These are phyloP conservation scores for Gossypium gossypioides DNA, from an alignment of 441 rosid species.

Conservation along the genomic window DNA sequence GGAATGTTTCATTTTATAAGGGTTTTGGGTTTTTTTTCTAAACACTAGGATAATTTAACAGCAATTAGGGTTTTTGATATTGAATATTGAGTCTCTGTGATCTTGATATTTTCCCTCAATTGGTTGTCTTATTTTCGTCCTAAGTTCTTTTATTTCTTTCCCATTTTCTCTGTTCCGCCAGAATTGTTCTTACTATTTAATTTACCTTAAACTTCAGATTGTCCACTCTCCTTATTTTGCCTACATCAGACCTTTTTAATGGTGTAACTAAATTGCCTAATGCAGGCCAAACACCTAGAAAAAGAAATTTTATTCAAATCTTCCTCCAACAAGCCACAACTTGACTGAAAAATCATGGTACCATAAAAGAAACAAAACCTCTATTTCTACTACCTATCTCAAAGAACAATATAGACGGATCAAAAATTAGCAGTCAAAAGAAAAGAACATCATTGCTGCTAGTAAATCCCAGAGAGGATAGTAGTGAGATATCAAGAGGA, in stretches of 20 bases:
- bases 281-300: neutral
- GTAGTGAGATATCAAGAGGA: neutral
- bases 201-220: neutral
- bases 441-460: neutral
- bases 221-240: neutral
- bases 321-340: neutral
- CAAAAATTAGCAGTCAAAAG: neutral
- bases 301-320: neutral
- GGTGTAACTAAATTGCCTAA: neutral
- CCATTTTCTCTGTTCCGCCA: neutral
- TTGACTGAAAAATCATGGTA: neutral
- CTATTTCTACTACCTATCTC: neutral
- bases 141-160: neutral
- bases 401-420: neutral
- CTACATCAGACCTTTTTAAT: neutral
- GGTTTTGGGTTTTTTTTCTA: neutral
- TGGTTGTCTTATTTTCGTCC: neutral
- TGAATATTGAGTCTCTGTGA: neutral
- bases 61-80: neutral
- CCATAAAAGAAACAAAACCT: neutral
- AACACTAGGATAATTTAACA: neutral
- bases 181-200: neutral
- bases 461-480: neutral
- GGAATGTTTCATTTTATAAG: neutral
- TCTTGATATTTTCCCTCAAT: neutral